Percentiles rank a stretch among this genome's conserved stretches.
Conservation (phyloP, 768 basidiomycete genomes). For the Termitomyces sp. region DNA sequence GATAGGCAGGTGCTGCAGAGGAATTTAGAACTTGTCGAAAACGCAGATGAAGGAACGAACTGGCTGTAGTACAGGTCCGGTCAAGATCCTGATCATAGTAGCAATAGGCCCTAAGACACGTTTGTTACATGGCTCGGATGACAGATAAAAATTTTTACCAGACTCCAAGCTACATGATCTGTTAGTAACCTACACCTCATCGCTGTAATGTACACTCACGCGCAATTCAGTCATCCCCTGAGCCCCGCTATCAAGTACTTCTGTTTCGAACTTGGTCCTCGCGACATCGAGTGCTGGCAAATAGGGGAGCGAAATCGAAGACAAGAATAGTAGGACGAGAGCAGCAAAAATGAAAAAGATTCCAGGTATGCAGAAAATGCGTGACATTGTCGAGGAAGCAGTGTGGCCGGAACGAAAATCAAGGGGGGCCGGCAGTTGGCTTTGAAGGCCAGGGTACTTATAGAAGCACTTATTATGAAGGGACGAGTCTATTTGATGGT, state of each 20-base stretch:
- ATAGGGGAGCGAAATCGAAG: conserved; percentile 68
- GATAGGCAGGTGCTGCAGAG: conserved; percentile 50
- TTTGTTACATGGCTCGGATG: neutral
- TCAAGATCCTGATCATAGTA: conserved; percentile 37
- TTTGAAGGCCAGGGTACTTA: neutral
- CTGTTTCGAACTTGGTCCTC: conserved; percentile 44
- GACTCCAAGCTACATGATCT: conserved; percentile 52
- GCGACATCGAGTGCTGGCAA: conserved; percentile 63
- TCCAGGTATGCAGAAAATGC: conserved; percentile 52
- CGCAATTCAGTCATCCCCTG: conserved; percentile 40
- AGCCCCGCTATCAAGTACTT: conserved; percentile 17
- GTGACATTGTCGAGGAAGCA: conserved; percentile 11
- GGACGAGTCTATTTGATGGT: neutral
- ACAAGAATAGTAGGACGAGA: conserved; percentile 60
- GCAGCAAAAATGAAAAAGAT: conserved; percentile 49
- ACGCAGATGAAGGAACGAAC: conserved; percentile 25
- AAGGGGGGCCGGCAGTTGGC: neutral
- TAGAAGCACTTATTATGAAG: neutral
- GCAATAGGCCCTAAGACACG: conserved; percentile 54
- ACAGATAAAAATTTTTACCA: conserved; percentile 40
- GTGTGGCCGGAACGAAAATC: neutral
- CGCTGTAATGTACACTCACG: conserved; percentile 33
- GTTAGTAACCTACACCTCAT: neutral
- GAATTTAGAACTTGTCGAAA: neutral
- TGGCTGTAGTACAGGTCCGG: conserved; percentile 42